Percentiles rank a stretch among this genome's conserved stretches.
Conservation (phyloP, 257 asterid species). For the Scutellaria minor region DNA sequence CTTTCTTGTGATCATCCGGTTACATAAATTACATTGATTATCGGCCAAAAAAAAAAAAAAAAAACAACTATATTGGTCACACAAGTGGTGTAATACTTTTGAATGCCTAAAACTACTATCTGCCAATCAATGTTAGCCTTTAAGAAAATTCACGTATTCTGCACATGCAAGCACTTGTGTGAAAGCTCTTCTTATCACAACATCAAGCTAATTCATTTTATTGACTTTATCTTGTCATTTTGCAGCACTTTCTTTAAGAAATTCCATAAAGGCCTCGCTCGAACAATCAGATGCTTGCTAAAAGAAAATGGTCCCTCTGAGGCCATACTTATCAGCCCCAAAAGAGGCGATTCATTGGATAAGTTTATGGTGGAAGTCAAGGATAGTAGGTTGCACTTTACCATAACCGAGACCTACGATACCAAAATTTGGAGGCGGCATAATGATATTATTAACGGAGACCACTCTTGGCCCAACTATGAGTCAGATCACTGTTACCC, state of each 20-base stretch:
- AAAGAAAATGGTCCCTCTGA: constrained; percentile 67
- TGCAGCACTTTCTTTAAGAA: constrained; percentile 90
- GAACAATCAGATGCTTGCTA: constrained; percentile 70
- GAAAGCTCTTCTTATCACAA: constrained; percentile 22
- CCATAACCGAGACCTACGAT: constrained; percentile 62
- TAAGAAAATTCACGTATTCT: not conserved
- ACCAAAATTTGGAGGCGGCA: constrained; percentile 73
- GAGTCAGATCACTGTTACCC: constrained; percentile 93
- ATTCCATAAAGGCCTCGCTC: constrained; percentile 77
- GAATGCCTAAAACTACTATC: constrained; percentile 24
- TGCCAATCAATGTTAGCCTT: constrained; percentile 28
- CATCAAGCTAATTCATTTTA: not conserved
- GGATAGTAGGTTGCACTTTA: constrained; percentile 61
- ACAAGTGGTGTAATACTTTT: constrained; percentile 16
- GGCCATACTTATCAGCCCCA: constrained; percentile 86
- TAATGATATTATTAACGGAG: constrained; percentile 49
- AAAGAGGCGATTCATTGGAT: constrained; percentile 85
- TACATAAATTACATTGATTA: constrained; percentile 12
- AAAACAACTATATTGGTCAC: not conserved
- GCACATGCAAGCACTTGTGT: constrained; percentile 35
- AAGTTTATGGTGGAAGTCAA: constrained; percentile 66
- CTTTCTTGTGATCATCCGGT: not conserved
- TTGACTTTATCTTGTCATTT: constrained; percentile 38
- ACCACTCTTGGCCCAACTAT: constrained; percentile 82
- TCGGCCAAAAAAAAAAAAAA: not conserved